Evolutionary conservation across 192 early-diverging fungal genomes (phyloP), one percentile per base, ranked within the genome.

Genomic region (Linnemannia elongata): DNA sequence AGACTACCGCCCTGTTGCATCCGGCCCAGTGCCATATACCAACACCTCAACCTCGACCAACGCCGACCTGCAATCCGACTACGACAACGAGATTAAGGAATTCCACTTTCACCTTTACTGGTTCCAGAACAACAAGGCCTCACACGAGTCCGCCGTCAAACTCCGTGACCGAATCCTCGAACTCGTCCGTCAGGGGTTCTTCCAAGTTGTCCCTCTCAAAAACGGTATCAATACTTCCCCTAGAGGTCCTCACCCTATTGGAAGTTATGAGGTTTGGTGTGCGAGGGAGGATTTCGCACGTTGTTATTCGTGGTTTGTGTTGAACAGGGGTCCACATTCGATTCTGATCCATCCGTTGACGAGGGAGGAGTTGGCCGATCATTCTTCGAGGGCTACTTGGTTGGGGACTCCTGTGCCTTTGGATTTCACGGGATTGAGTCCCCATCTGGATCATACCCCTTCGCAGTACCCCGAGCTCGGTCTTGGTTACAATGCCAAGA

Each of bases 31-130:
- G 0, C 60, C 60, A 4, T 66, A 66, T 3, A 33, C 60, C 30
- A 66, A 30, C 73, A 54, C 76, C n/a, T 4, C 66, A 20, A 49
- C 55, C 74, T 45, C 74, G 1, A 12, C 44, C 44, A 45, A 45
- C 2, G 35, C 57, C 69, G 49, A 70, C 49, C 85, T 88, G 38
- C 88, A 87, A 45, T 87, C 85, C 12, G 85, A 87, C 36, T 87
- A 87, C 63, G 89, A 90, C 75, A 89, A 90, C 38, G 92, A 93
- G 79, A 94, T 94, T 78, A 92, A 92, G 69, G 93, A 94, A 73
- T 94, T 75, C 60, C 94, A 95, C 63, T 94, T 95, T 76, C 94
- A 95, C 89, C 78, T 93, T 33, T 95, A 95, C 88, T 94, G 90
- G 82, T 85, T 93, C 79, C 80, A 91, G 82, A 77, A 88, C 74